Percentiles rank a stretch among this genome's conserved stretches.
Conservation (phyloP, 176 grass and related monocot species). For the Bromus sterilis region DNA sequence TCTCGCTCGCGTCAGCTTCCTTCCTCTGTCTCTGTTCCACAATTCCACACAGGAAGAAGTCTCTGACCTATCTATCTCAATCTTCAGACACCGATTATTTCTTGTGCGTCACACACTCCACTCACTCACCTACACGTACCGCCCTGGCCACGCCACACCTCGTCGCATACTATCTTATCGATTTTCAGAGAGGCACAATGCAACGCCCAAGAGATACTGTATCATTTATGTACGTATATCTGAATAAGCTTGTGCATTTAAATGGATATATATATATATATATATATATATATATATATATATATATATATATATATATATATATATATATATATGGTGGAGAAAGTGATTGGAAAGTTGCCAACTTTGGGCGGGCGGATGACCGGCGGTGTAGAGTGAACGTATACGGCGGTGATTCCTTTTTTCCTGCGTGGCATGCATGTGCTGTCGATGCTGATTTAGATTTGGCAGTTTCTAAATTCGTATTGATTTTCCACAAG, state of each 20-base stretch:
- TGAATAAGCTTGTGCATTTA: too few relatives aligned
- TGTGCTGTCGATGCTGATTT: not conserved
- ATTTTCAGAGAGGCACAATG: too few relatives aligned
- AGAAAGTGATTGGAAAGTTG: not conserved
- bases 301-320: too few relatives aligned
- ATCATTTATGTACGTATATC: too few relatives aligned
- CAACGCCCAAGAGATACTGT: too few relatives aligned
- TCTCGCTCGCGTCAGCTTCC: constrained; percentile 1
- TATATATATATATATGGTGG: too few relatives aligned
- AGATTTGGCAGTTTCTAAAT: too few relatives aligned
- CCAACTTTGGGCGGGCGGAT: not conserved
- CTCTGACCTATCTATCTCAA: not conserved
- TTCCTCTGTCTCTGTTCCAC: not conserved
- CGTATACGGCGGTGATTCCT: not conserved
- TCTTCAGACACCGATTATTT: not conserved
- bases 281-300: too few relatives aligned
- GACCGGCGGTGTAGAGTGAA: not conserved
- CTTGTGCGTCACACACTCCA: not conserved
- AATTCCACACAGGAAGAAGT: not conserved
- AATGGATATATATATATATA: too few relatives aligned
- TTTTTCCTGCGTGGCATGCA: too few relatives aligned
- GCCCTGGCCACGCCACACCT: not conserved
- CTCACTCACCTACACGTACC: not conserved
- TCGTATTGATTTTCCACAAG: not conserved
- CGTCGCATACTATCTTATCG: not conserved